Base-by-base conservation (phyloP, 2,329 filamentous ascomycete genomes). In the Colletotrichum musae region DNA sequence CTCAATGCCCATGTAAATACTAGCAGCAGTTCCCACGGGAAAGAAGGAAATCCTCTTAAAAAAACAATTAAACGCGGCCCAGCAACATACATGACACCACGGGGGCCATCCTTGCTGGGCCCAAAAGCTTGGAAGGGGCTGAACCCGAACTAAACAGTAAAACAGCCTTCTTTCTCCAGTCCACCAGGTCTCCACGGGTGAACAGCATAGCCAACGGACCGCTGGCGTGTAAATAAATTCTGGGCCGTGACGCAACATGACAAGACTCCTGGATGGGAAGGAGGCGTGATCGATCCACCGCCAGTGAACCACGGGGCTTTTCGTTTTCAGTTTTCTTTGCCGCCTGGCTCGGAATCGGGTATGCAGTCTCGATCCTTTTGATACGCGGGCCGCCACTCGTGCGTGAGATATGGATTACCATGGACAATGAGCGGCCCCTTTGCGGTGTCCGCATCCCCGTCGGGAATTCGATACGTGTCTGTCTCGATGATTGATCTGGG, bases 191-290 rank as follows among this genome's bases (percentile, higher is more conserved):
- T 36, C 32, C 32, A 36, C 32, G 32, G 32, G 32, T 36, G 32
- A 36, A 36, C 32, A 36, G 50, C 60, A 56, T 50, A 53, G 58
- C 59, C 59, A 24, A 53, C 39, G 21, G 21, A 43, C 36, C 10
- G 58, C 50, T 62, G 50, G 50, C 50, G 59, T 62, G 59, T 62
- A 54, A 36, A 7, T 9, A 50, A 54, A 36, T 10, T 9, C 59
- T 62, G 50, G 59, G 59, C 59, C 54, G 59, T 62, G 59, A 62
- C 59, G 59, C 59, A 62, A 45, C 39, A 53, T 54, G 50, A 32
- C 58, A 51, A 21, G 10, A 61, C 15, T 9, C 24, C 24, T 18
- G n/a, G 21, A 21, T 6, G 12, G 5, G 47, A 50, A 5, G 12
- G 45, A 9, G 16, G 7, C 13, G 47, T 5, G n/a, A 50, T 50